Evolutionary conservation across 83 land plant genomes (phyloP), one percentile per base, ranked within the genome.

Genomic region (Diphasiastrum complanatum): DNA sequence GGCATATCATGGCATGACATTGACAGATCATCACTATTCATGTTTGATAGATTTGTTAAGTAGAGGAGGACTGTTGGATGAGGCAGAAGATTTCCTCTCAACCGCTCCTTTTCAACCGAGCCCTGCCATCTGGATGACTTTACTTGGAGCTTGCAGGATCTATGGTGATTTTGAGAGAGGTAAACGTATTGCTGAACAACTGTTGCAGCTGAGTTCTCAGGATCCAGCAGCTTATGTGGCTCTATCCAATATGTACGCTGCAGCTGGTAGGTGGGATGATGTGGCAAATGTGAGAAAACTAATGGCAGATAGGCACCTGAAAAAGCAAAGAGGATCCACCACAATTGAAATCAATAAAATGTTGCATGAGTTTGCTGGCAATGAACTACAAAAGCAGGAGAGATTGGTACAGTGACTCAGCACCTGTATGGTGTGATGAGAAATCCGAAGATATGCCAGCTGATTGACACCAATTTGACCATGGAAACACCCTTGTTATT

Each of bases 261-360:
- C 30, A 5, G 56, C 56, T 52, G 56, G 56, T 3, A 52, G 26
- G 56, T 52, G 56, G 56, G 14, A 52, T 22, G 56, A 52, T 22
- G 56, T 33, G 12, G 25, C 56, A 27, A 14, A 22, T 27, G 56
- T 52, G n/a, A n/a, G n/a, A n/a, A n/a, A n/a, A n/a, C n/a, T n/a
- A n/a, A n/a, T n/a, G n/a, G n/a, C n/a, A n/a, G n/a, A n/a, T n/a
- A n/a, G n/a, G n/a, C n/a, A n/a, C n/a, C n/a, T n/a, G n/a, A n/a
- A n/a, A n/a, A n/a, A n/a, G n/a, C n/a, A n/a, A n/a, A n/a, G n/a
- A n/a, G n/a, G n/a, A n/a, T n/a, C n/a, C n/a, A n/a, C n/a, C n/a
- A n/a, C n/a, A n/a, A n/a, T n/a, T n/a, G n/a, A n/a, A n/a, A n/a
- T n/a, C n/a, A n/a, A n/a, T n/a, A n/a, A n/a, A n/a, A n/a, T n/a